Evolutionary conservation across 208 protist species (phyloP).

Genomic region (Acanthamoeba quina): DNA sequence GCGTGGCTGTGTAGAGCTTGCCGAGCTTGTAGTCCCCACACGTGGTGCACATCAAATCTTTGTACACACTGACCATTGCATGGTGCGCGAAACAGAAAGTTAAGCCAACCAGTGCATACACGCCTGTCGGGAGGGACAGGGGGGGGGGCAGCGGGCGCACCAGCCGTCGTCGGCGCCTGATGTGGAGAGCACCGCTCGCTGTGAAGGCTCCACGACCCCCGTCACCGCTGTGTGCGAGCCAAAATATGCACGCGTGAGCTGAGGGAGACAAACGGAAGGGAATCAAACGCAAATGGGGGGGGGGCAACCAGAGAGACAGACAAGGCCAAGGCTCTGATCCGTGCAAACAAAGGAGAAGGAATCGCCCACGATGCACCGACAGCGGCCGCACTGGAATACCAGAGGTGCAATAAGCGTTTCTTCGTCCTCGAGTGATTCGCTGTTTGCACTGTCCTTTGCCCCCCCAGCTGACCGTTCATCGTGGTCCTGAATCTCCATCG

Average conservation of each 20-base stretch:
- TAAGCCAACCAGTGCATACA: background rate
- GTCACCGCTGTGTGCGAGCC: constrained; percentile 2
- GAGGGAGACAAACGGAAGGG: background rate
- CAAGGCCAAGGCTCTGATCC: background rate
- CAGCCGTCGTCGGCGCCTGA: background rate
- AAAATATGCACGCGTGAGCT: background rate
- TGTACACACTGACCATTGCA: background rate
- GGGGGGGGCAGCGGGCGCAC: background rate
- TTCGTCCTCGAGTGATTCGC: background rate
- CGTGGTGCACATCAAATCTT: background rate
- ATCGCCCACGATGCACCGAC: constrained; percentile 11
- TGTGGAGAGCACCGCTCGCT: background rate
- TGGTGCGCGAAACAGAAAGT: background rate
- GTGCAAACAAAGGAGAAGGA: background rate
- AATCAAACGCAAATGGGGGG: background rate
- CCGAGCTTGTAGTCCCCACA: constrained; percentile 28
- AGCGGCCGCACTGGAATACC: constrained; percentile 15
- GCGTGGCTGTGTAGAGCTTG: constrained; percentile 43
- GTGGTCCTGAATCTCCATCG: constrained; percentile 87
- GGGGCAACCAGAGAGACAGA: constrained; percentile 25
- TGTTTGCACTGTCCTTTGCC: background rate
- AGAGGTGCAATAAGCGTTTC: background rate
- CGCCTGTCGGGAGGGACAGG: background rate
- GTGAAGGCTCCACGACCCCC: background rate
- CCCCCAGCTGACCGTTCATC: background rate